Evolutionary conservation across 345 rosid genomes (phyloP), one percentile per base, ranked within the genome.

Genomic region (Hibiscus trionum): DNA sequence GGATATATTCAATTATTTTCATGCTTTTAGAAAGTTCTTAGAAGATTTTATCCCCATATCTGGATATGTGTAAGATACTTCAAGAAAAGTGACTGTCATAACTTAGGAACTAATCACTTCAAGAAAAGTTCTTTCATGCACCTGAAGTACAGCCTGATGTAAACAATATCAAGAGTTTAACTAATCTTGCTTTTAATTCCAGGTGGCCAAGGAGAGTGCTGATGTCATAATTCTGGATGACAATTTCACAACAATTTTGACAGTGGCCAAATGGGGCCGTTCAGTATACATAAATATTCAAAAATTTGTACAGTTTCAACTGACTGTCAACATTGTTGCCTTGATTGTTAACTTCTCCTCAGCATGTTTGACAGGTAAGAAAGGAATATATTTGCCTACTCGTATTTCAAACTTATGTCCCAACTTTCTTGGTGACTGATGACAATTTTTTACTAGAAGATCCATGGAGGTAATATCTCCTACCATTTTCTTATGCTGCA

Each of bases 171-270:
- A 49, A 3, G 16, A 47, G 8, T 49, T 49, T n/a, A 50, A 50
- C 17, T 50, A 50, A 50, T n/a, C 19, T 50, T n/a, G 7, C 17
- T 50, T 14, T 50, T 6, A n/a, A 50, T 50, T 50, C 56, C 88
- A 94, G 98, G 98, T 94, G 77, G 98, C 98, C 0, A 94, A 89
- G 83, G 98, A 90, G 78, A 91, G 84, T 76, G 98, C 98, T 16
- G 98, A 90, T 83, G 90, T 94, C 61, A 88, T 94, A 77, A 80
- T 94, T 75, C 76, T 94, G 90, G 97, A 94, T 61, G 98, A 94
- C 76, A 88, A 94, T 73, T 94, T 94, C 77, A 72, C 80, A 5
- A 91, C 97, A 12, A 94, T 94, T 69, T 86, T 91, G 58, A 94
- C 84, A 63, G 98, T 90, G 52, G 95, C 93, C 57, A 91, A 68